Conservation (phyloP, 164 flowering plant genomes). For the Magnolia sinica region DNA sequence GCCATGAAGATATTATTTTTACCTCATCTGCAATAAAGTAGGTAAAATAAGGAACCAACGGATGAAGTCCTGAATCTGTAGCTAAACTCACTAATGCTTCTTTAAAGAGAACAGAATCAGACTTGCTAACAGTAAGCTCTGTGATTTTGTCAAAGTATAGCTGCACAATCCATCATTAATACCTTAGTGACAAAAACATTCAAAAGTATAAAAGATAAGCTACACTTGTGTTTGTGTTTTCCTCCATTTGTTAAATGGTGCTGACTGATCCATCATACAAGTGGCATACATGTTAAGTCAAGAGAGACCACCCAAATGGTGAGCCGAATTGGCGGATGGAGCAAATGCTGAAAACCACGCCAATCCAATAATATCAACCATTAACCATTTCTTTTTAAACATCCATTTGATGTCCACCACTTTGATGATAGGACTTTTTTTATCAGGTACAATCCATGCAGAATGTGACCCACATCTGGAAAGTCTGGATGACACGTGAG, state of each 20-base stretch:
- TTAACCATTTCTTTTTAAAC: background rate
- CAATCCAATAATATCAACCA: background rate
- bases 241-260: background rate
- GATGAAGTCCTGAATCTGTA: constrained; percentile 95
- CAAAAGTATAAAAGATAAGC: no score
- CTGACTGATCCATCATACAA: background rate
- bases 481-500: background rate
- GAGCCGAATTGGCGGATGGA: background rate
- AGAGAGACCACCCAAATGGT: background rate
- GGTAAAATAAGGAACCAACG: constrained; percentile 92
- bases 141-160: constrained; percentile 87
- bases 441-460: background rate
- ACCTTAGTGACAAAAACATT: no score
- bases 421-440: background rate
- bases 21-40: constrained; percentile 92
- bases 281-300: background rate
- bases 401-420: background rate
- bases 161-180: constrained; percentile 43
- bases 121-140: constrained; percentile 62
- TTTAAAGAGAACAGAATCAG: constrained; percentile 70
- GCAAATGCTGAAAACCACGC: background rate
- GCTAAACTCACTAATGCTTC: constrained; percentile 79
- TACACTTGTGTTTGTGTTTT: no score
- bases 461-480: background rate
- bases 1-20: constrained; percentile 3